phyloP scores from a whole-genome alignment of 2,329 filamentous ascomycete species.

The Exophiala bonariae region DNA sequence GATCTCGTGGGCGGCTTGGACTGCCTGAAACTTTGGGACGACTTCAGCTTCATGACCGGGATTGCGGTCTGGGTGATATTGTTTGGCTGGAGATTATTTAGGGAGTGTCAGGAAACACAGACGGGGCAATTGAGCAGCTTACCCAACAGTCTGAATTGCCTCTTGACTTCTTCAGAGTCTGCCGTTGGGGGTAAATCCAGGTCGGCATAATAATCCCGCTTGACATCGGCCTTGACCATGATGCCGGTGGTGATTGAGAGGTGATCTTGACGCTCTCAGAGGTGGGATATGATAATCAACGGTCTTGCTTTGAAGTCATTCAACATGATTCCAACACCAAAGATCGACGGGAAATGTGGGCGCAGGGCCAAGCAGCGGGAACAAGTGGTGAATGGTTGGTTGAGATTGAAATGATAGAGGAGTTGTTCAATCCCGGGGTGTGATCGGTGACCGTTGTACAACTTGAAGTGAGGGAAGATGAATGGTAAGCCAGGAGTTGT shows the following conservation, averaged over 20 bases:
- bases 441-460: too few species aligned
- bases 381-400: too few species aligned
- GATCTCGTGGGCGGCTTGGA: slow-evolving; percentile 83
- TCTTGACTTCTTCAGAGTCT: slow-evolving; percentile 75
- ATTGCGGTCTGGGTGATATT: slow-evolving; percentile 87
- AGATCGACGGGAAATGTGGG: too few species aligned
- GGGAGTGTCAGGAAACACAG: slow-evolving; percentile 18
- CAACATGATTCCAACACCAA: slow-evolving; percentile 18
- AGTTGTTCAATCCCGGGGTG: too few species aligned
- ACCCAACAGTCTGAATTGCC: slow-evolving; percentile 83
- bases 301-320: slow-evolving; percentile 19
- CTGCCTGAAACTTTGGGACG: slow-evolving; percentile 79
- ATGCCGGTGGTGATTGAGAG: slow-evolving; percentile 12
- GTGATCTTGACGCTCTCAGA: slow-evolving; percentile 1
- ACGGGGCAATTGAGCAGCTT: slow-evolving; percentile 28
- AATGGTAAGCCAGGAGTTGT: too few species aligned
- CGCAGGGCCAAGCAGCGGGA: too few species aligned
- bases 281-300: slow-evolving; percentile 9
- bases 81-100: slow-evolving; percentile 59
- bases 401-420: too few species aligned
- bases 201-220: slow-evolving; percentile 81
- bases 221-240: slow-evolving; percentile 69
- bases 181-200: slow-evolving; percentile 70
- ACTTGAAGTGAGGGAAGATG: too few species aligned
- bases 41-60: slow-evolving; percentile 77